Conservation (phyloP, 2,329 filamentous ascomycete species). For the Malbranchea zuffiana region DNA sequence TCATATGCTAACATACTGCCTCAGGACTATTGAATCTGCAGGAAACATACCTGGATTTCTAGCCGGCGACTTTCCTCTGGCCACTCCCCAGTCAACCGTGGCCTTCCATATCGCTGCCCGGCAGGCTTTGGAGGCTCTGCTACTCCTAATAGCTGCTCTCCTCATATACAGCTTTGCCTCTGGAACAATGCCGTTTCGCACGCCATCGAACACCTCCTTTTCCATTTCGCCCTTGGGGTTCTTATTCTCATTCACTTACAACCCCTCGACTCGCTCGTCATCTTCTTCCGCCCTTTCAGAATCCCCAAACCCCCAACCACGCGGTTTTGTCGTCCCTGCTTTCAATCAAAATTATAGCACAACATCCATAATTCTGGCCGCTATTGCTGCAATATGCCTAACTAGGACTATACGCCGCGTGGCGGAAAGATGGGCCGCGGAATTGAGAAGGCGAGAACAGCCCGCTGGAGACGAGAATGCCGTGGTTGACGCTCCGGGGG, state of each 20-base stretch:
- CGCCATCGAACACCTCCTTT: slow-evolving; percentile 20
- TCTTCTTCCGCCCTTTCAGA: slow-evolving; percentile 1
- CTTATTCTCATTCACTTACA: slow-evolving; percentile 21
- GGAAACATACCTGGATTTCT: too few relatives aligned
- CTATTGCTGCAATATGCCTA: slow-evolving; percentile 8
- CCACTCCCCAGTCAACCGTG: too few relatives aligned
- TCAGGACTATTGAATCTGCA: too few relatives aligned
- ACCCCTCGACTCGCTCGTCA: neutral
- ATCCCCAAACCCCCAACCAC: neutral
- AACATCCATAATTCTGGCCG: slow-evolving; percentile 7
- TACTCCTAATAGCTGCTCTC: slow-evolving; percentile 11
- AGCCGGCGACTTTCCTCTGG: too few relatives aligned
- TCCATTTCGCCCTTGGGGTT: slow-evolving; percentile 28
- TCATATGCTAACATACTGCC: too few relatives aligned
- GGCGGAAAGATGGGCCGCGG: slow-evolving; percentile 6
- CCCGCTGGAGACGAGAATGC: too few relatives aligned
- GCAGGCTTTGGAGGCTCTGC: slow-evolving; percentile 15
- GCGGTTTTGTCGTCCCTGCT: slow-evolving; percentile 7
- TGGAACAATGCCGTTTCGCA: neutral
- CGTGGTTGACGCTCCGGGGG: too few relatives aligned
- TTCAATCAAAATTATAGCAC: slow-evolving; percentile 8
- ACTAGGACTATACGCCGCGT: slow-evolving; percentile 10
- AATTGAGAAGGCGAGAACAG: neutral
- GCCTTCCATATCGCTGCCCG: too few relatives aligned
- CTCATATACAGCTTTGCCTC: neutral